Evolutionary conservation across 2,329 filamentous ascomycete genomes (phyloP).

Genomic region (Acrocalymma vagum): DNA sequence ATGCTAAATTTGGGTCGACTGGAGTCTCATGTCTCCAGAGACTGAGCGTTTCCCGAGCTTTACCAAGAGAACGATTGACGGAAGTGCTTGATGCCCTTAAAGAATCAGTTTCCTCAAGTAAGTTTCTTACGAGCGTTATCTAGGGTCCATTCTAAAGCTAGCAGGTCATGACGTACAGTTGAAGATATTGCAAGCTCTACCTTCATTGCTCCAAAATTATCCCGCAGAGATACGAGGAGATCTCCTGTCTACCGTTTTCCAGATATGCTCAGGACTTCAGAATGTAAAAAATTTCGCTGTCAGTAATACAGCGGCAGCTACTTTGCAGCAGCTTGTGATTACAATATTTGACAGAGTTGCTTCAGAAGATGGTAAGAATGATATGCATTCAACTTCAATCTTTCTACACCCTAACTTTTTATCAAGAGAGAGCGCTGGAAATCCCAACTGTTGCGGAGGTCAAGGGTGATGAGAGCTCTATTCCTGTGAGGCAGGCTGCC

Average conservation of each 20-base stretch:
- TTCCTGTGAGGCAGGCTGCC: constrained; percentile 77
- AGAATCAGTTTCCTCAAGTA: constrained; percentile 77
- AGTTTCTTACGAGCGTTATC: constrained; percentile 36
- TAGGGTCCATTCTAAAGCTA: constrained; percentile 18
- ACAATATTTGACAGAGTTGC: constrained; percentile 93
- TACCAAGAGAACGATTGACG: constrained; percentile 80
- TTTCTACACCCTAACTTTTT: constrained; percentile 22
- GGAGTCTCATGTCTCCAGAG: constrained; percentile 89
- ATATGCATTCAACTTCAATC: neutral
- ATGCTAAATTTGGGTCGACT: constrained; percentile 87
- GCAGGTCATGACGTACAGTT: constrained; percentile 85
- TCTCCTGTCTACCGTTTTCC: constrained; percentile 80
- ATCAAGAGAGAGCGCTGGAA: constrained; percentile 52
- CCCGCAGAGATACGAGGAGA: constrained; percentile 81
- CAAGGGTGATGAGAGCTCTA: constrained; percentile 68
- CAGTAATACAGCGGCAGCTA: constrained; percentile 95
- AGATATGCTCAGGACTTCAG: constrained; percentile 91
- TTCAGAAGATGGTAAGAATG: constrained; percentile 74
- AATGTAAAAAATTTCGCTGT: constrained; percentile 92
- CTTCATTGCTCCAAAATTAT: constrained; percentile 91
- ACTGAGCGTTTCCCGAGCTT: constrained; percentile 80
- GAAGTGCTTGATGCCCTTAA: constrained; percentile 89
- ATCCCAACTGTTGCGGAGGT: constrained; percentile 72
- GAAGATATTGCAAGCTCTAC: constrained; percentile 92
- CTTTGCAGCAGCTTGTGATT: constrained; percentile 90